A percentile compares a stretch with the other conserved stretches of the same genome.
Conservation (phyloP, 108 stramenopile species). For the Cyclotella distinguenda region DNA sequence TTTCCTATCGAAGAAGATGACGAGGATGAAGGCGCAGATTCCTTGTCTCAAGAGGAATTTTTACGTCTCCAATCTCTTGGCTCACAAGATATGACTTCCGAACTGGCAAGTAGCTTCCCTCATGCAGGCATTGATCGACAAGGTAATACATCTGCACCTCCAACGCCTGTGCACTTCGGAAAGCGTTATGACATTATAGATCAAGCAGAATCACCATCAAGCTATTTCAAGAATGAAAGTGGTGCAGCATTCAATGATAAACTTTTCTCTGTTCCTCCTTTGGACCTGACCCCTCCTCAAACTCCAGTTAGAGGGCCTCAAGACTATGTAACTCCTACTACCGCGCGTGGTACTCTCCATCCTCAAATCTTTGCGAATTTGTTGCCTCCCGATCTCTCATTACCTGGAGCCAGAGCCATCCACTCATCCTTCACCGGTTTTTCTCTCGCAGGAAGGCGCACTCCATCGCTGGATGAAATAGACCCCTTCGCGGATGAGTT, state of each 20-base stretch:
- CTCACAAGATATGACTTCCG: not conserved
- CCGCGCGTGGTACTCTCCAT: slow-evolving; percentile 12
- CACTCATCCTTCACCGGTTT: slow-evolving; percentile 18
- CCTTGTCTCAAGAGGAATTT: not conserved
- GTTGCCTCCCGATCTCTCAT: slow-evolving; percentile 14
- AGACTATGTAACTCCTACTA: slow-evolving; percentile 42
- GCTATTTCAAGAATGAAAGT: slow-evolving; percentile 52
- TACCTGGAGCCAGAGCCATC: slow-evolving; percentile 14
- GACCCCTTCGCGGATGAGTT: slow-evolving; percentile 27
- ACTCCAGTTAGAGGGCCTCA: slow-evolving; percentile 51
- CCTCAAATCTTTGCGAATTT: slow-evolving; percentile 25
- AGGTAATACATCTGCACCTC: slow-evolving; percentile 35
- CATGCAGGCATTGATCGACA: slow-evolving; percentile 14
- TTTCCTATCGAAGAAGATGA: slow-evolving; percentile 32
- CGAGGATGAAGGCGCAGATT: not conserved
- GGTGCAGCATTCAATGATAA: slow-evolving; percentile 13
- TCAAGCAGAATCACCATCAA: slow-evolving; percentile 39
- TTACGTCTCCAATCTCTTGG: not conserved
- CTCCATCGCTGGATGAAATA: slow-evolving; percentile 42
- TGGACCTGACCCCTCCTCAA: slow-evolving; percentile 56
- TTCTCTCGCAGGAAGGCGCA: slow-evolving; percentile 25
- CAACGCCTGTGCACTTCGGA: slow-evolving; percentile 28
- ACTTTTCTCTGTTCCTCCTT: slow-evolving; percentile 15
- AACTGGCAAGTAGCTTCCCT: slow-evolving; percentile 3
- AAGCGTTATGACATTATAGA: slow-evolving; percentile 29